These are phyloP conservation scores for Metarhizium anisopliae DNA, from an alignment of 2,329 filamentous ascomycete genomes.

Conservation along the genomic window DNA sequence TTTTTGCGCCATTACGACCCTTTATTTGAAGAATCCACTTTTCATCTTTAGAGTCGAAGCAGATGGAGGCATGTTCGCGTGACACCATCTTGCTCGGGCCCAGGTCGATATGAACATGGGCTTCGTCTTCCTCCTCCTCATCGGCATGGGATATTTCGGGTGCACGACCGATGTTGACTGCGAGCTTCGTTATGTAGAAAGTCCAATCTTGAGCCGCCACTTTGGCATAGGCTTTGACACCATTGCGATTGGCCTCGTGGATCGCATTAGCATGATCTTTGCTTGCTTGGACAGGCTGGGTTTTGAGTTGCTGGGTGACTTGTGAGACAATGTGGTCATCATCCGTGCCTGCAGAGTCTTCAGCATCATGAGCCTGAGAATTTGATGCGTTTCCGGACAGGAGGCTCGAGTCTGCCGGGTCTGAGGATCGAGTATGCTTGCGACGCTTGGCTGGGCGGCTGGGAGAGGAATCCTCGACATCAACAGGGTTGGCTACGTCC, in stretches of 20 bases:
- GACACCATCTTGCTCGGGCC: constrained; percentile 77
- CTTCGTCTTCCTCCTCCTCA: constrained; percentile 34
- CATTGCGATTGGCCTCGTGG: constrained; percentile 51
- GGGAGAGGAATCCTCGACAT: constrained; percentile 47
- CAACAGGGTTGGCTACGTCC: constrained; percentile 22
- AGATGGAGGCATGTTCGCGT: constrained; percentile 65
- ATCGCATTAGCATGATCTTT: constrained; percentile 55
- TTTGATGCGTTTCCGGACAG: constrained; percentile 9
- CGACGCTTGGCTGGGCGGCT: constrained; percentile 55
- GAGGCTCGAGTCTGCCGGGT: constrained; percentile 6
- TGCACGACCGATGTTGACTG: constrained; percentile 66
- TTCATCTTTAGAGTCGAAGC: constrained; percentile 57
- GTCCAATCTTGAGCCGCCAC: constrained; percentile 77
- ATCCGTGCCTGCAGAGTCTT: constrained; percentile 32
- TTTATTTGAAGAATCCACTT: constrained; percentile 82
- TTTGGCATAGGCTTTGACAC: constrained; percentile 70
- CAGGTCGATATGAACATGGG: constrained; percentile 74
- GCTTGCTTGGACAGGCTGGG: constrained; percentile 46
- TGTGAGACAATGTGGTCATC: constrained; percentile 49
- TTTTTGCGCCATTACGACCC: constrained; percentile 81
- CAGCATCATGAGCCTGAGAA: constrained; percentile 28
- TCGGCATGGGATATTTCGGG: constrained; percentile 37
- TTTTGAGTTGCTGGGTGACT: constrained; percentile 43
- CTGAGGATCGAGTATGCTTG: constrained; percentile 37
- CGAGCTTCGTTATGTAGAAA: constrained; percentile 70